Base-by-base conservation (phyloP, 495 filamentous ascomycete genomes). In the Penicillium macrosclerotiorum region DNA sequence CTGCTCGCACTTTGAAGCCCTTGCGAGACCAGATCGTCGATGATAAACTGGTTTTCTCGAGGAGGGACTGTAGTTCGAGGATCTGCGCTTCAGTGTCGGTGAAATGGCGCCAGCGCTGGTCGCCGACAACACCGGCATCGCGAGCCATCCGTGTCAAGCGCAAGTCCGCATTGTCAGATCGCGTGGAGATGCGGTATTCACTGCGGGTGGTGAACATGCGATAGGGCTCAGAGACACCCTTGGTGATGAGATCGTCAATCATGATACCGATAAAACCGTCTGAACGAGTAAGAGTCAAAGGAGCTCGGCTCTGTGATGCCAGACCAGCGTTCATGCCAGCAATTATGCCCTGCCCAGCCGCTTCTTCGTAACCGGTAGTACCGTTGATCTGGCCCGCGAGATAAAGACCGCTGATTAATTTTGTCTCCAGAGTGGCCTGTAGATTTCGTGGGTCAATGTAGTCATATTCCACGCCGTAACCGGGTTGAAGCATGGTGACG, bases 381-480 rank as follows among this genome's bases (percentile, higher is more conserved):
- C 93, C 93, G 69, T 98, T 98, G 65, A 98, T 96, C 61, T 98
- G 93, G 12, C 93, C 93, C 2, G 93, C 93, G 13, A 98, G 79
- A 70, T 87, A 98, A 6, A 98, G 79, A 24, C 93, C 93, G 24
- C 73, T 73, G 47, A 98, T 95, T 18, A 86, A 69, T 65, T 98
- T 98, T 5, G 93, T 97, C 60, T 98, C 94, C 7, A 98, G 80
- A 0, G 93, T 90, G 16, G 87, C 80, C 49, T 82, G 83, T 7
- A 98, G 74, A 57, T 82, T 85, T 41, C 93, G 86, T 7, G 93
- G 94, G 62, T 98, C 93, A 8, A 98, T 87, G 65, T 97, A 98
- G 72, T 98, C 93, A 64, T 98, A 98, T 68, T 98, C 93, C 5
- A 98, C 93, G 34, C 93, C 93, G 62, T 98, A 98, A 37, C 93